Evolutionary conservation across 73 alveolate genomes (phyloP).

Genomic region (Breviolum minutum): DNA sequence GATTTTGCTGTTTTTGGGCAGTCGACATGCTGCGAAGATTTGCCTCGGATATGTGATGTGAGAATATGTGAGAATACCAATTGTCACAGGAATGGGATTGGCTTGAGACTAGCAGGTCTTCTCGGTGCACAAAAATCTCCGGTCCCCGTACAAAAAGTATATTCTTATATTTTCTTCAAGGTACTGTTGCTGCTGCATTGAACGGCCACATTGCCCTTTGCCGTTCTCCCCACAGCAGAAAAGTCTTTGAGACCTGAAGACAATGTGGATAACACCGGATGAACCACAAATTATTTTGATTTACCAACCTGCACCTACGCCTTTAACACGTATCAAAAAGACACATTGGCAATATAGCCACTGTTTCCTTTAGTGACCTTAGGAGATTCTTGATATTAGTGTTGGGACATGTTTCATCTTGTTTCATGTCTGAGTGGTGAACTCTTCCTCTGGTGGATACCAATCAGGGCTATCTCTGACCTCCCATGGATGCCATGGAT

Average conservation of each 20-base stretch:
- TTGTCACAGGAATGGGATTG: too few relatives aligned
- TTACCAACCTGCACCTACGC: background rate
- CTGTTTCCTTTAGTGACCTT: too few relatives aligned
- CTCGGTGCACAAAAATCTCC: background rate
- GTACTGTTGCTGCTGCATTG: slow-evolving; percentile 79
- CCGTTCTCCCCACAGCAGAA: slow-evolving; percentile 85
- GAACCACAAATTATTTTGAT: background rate
- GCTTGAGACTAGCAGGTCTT: background rate
- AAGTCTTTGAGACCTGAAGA: slow-evolving; percentile 59
- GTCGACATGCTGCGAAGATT: slow-evolving; percentile 76
- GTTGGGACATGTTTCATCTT: too few relatives aligned
- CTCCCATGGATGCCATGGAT: background rate
- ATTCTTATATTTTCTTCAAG: background rate
- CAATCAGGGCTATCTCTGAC: slow-evolving; percentile 89
- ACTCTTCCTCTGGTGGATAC: slow-evolving; percentile 92
- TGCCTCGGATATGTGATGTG: slow-evolving; percentile 4
- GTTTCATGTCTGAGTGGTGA: background rate
- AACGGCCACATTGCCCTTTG: slow-evolving; percentile 87
- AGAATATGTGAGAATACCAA: background rate
- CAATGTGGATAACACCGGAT: background rate
- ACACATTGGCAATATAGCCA: background rate
- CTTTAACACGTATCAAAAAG: background rate
- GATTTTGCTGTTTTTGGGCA: slow-evolving; percentile 64
- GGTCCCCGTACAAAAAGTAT: too few relatives aligned
- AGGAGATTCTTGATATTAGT: too few relatives aligned